Evolutionary conservation across 2,329 filamentous ascomycete genomes (phyloP), one percentile per base, ranked within the genome.

Genomic region (Colletotrichum filicis): DNA sequence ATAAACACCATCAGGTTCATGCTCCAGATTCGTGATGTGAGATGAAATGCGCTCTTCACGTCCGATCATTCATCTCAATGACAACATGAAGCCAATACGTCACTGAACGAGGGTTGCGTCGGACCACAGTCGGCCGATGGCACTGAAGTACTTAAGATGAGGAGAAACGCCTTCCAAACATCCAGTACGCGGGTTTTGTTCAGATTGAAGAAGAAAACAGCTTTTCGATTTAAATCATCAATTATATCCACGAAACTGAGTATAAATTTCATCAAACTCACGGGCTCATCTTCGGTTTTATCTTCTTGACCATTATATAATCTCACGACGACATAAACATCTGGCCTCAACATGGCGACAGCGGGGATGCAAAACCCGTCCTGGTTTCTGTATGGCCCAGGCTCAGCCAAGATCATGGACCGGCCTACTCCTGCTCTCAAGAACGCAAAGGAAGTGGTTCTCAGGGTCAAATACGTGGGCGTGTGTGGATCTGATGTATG

Each of bases 401-500:
- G 75, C 12, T 67, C 73, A 7, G 78, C 60, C 19, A 68, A 66
- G 2, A 75, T 79, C 24, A 72, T 74, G 16, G 65, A 79, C 16
- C 71, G 74, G 1, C 76, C 77, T 1, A 12, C 75, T 4, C 76
- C 77, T 14, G 66, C 72, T 0, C 74, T 80, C 11, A 75, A 75
- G 46, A 82, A 77, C n/a, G 69, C 73, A 5, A 58, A 77, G 9
- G 77, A 79, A 32, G 72, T 79, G 0, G 62, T 79, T 11, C 69
- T 79, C 22, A 73, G 69, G 9, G 76, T 79, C 14, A 58, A 64
- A 16, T 79, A 75, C n/a, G 74, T 76, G 14, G 78, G 78, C 3
- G 78, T 79, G 55, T 79, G 28, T 30, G 28, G 28, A 8, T 30
- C 28, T 8, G 28, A 30, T 30, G 28, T 30, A 30, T 30, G 28